Percentiles rank a stretch among this genome's conserved stretches.
Conservation (phyloP, 2,329 filamentous ascomycete genomes). For the Neurospora sp. region DNA sequence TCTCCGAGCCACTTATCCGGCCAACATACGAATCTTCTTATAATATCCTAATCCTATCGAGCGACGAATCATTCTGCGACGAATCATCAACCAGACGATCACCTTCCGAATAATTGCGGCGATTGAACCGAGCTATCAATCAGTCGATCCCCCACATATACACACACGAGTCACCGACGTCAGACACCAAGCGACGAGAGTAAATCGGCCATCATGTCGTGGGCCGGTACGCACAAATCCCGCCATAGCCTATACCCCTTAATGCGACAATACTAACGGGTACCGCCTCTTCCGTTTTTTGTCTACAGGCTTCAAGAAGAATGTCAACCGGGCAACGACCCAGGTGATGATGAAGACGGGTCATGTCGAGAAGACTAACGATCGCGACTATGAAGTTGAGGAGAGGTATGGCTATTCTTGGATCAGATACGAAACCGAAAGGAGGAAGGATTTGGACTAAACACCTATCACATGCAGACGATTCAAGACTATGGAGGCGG, state of each 20-base stretch:
- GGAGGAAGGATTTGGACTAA: not conserved
- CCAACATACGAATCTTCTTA: not conserved
- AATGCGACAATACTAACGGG: not conserved
- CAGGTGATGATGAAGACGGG: slow-evolving; percentile 99
- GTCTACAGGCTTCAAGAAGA: slow-evolving; percentile 74
- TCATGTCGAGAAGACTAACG: slow-evolving; percentile 96
- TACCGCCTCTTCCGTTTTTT: slow-evolving; percentile 1
- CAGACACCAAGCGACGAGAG: not conserved
- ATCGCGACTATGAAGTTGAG: slow-evolving; percentile 97
- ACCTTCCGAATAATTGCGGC: not conserved
- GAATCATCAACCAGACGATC: not conserved
- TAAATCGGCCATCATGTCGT: slow-evolving; percentile 31
- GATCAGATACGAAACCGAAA: not conserved
- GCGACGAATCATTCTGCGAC: not conserved
- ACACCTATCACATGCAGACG: slow-evolving; percentile 44
- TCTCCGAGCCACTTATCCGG: not conserved
- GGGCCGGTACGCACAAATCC: slow-evolving; percentile 30
- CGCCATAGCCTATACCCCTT: slow-evolving; percentile 4
- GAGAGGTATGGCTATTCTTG: slow-evolving; percentile 50
- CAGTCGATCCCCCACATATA: not conserved
- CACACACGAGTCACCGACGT: not conserved
- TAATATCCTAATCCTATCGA: not conserved
- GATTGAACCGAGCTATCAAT: not conserved
- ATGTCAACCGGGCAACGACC: slow-evolving; percentile 97
- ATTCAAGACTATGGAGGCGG: slow-evolving; percentile 95